These are phyloP conservation scores for Talaromyces atroroseus DNA, from an alignment of 2,329 filamentous ascomycete genomes.

Conservation along the genomic window DNA sequence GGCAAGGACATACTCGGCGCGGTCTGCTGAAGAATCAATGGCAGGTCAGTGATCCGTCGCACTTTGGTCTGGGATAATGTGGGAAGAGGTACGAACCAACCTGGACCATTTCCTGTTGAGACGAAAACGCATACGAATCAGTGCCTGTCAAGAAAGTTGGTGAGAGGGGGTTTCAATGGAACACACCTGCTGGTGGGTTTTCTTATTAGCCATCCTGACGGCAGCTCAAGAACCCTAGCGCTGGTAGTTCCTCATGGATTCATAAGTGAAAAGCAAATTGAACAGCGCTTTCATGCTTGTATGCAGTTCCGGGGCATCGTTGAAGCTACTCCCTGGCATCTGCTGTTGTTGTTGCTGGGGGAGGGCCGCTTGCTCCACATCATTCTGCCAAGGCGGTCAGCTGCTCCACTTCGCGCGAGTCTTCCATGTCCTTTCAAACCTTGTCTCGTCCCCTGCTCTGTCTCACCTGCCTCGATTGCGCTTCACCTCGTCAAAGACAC, in stretches of 20 bases:
- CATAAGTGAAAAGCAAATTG: slow-evolving; percentile 16
- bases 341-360: background rate
- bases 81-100: slow-evolving; percentile 68
- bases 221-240: slow-evolving; percentile 11
- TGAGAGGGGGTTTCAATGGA: slow-evolving; percentile 1
- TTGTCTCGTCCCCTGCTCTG: slow-evolving; percentile 4
- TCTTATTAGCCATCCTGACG: slow-evolving; percentile 40
- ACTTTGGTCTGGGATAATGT: slow-evolving; percentile 12
- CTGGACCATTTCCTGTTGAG: slow-evolving; percentile 93
- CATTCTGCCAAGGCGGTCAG: slow-evolving; percentile 17
- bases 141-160: background rate
- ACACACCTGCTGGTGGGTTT: slow-evolving; percentile 65
- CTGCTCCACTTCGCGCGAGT: slow-evolving; percentile 18
- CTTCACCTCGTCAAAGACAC: background rate
- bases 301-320: background rate
- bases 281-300: slow-evolving; percentile 11
- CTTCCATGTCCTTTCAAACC: slow-evolving; percentile 16
- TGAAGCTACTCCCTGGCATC: background rate
- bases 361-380: background rate
- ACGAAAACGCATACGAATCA: slow-evolving; percentile 11
- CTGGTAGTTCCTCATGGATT: slow-evolving; percentile 10
- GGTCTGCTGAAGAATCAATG: slow-evolving; percentile 25
- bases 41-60: slow-evolving; percentile 20
- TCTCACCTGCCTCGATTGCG: background rate
- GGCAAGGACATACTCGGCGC: slow-evolving; percentile 32